Conservation (phyloP, 768 basidiomycete species). For the Amanita pseudoporphyria region DNA sequence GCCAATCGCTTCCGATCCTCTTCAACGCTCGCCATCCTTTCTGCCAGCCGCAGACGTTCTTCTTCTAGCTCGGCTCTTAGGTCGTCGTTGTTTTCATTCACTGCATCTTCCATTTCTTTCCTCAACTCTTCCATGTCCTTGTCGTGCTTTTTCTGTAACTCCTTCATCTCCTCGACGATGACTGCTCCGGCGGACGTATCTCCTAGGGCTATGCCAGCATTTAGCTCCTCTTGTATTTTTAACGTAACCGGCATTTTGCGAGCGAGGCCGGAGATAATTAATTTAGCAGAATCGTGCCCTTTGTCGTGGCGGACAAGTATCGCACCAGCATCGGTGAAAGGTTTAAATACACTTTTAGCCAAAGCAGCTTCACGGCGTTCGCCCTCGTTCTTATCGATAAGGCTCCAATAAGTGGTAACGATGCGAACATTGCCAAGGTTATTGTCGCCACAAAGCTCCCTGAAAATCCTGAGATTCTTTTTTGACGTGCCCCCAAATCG, state of each 20-base stretch:
- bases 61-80: constrained; percentile 7
- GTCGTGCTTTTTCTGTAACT: too few species aligned
- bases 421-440: constrained; percentile 34
- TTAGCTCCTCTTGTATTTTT: too few species aligned
- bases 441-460: too few species aligned
- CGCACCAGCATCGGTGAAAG: constrained; percentile 32
- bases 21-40: background rate
- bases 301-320: constrained; percentile 26
- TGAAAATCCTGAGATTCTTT: too few species aligned
- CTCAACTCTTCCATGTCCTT: too few species aligned
- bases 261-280: too few species aligned
- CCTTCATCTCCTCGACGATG: too few species aligned
- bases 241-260: too few species aligned
- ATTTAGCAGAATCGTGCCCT: constrained; percentile 19
- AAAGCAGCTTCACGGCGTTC: constrained; percentile 29
- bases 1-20: background rate
- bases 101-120: constrained; percentile 6
- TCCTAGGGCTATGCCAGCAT: too few species aligned
- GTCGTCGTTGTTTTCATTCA: constrained; percentile 2
- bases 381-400: constrained; percentile 22
- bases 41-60: constrained; percentile 4
- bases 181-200: too few species aligned
- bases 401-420: too few species aligned
- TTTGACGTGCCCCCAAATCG: constrained; percentile 30
- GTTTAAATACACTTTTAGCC: constrained; percentile 23